phyloP scores from a whole-genome alignment of 495 filamentous ascomycete genomes.

The Neohortaea acidophila region DNA sequence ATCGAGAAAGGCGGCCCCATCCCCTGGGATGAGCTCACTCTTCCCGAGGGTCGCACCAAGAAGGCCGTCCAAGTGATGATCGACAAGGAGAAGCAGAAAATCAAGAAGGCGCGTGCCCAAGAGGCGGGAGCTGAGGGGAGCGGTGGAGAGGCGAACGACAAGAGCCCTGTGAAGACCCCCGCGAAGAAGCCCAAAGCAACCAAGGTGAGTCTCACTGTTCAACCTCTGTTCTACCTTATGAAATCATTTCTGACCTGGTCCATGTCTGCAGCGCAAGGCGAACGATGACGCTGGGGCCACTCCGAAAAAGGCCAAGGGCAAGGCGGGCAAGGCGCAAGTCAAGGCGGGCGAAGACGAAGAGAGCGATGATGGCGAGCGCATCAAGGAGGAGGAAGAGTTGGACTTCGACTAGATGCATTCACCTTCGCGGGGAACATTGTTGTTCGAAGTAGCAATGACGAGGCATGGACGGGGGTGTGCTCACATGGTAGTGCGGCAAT shows the following conservation, averaged over 20 bases:
- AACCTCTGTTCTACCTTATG: background rate
- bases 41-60: constrained; percentile 17
- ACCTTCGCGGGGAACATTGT: no score
- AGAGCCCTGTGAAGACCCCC: background rate
- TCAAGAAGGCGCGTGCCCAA: constrained; percentile 3
- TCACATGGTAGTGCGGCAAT: no score
- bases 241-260: background rate
- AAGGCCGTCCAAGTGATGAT: constrained; percentile 11
- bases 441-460: no score
- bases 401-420: no score
- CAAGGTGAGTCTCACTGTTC: constrained; percentile 1
- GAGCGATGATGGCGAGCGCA: background rate
- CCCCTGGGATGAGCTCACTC: constrained; percentile 14
- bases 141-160: background rate
- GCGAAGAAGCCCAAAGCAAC: background rate
- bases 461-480: no score
- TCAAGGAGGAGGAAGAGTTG: constrained; percentile 6
- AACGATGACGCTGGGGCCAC: constrained; percentile 7
- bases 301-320: constrained; percentile 14
- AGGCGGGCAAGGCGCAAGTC: constrained; percentile 6
- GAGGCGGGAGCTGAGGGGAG: background rate
- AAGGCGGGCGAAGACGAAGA: background rate
- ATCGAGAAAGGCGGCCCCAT: constrained; percentile 12
- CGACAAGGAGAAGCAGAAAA: constrained; percentile 12
- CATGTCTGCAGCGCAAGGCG: constrained; percentile 1